Conservation (phyloP, 1,284 basidiomycete species). For the Ceratobasidium sp. region DNA sequence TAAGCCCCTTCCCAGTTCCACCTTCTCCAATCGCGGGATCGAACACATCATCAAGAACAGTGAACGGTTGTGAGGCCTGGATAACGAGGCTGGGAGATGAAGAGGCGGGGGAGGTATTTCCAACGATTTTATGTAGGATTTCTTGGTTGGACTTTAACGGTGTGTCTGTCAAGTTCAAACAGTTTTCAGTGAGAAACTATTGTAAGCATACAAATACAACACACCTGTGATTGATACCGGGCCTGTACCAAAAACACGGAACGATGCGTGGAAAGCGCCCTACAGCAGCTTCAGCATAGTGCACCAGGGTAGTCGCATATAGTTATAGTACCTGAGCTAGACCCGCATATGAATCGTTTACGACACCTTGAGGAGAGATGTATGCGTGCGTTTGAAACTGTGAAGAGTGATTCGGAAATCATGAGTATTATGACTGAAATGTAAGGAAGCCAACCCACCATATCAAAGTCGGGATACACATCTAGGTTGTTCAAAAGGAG, state of each 20-base stretch:
- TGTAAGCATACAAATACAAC: neutral
- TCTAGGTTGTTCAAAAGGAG: conserved; percentile 45
- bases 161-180: conserved; percentile 18
- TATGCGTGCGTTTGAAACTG: conserved; percentile 50
- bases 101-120: conserved; percentile 1
- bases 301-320: neutral
- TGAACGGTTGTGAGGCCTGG: conserved; percentile 45
- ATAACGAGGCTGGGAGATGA: conserved; percentile 43
- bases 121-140: conserved; percentile 47
- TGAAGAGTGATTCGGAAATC: too few relatives aligned
- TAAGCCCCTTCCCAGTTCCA: conserved; percentile 45
- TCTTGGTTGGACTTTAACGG: conserved; percentile 44
- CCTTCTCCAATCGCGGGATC: conserved; percentile 35
- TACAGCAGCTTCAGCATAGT: neutral
- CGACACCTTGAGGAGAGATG: conserved; percentile 33
- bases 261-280: conserved; percentile 48
- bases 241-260: conserved; percentile 48
- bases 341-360: neutral
- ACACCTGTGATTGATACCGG: conserved; percentile 47
- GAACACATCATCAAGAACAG: conserved; percentile 46
- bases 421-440: neutral
- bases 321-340: conserved; percentile 40
- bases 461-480: conserved; percentile 48
- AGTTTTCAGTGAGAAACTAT: neutral
- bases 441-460: conserved; percentile 32